Percentiles rank a stretch among this genome's conserved stretches.
These are phyloP conservation scores for Wickerhamiella cacticola DNA, from an alignment of 805 yeast genomes.

Conservation along the genomic window DNA sequence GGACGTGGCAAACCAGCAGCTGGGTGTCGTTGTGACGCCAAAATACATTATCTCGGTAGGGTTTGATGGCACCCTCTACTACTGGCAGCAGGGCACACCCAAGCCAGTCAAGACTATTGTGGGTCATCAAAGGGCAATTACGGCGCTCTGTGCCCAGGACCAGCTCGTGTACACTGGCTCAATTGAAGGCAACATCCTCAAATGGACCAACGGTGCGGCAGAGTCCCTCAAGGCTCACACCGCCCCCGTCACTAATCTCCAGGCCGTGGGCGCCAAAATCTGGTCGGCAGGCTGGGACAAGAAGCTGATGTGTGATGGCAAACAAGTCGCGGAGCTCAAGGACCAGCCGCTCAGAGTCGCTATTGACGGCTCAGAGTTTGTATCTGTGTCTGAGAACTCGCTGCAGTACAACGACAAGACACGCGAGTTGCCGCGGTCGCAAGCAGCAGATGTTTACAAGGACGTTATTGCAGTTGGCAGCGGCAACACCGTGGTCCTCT, in stretches of 20 bases:
- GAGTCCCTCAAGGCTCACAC: slow-evolving; percentile 37
- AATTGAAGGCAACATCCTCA: slow-evolving; percentile 61
- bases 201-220: slow-evolving; percentile 43
- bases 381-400: slow-evolving; percentile 36
- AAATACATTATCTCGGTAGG: slow-evolving; percentile 53
- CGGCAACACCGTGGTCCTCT: slow-evolving; percentile 35
- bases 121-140: slow-evolving; percentile 79
- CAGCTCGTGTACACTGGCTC: slow-evolving; percentile 48
- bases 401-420: slow-evolving; percentile 29
- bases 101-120: slow-evolving; percentile 35
- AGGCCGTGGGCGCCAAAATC: slow-evolving; percentile 26
- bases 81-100: slow-evolving; percentile 34
- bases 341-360: slow-evolving; percentile 43
- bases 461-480: slow-evolving; percentile 41
- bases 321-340: slow-evolving; percentile 26
- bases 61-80: slow-evolving; percentile 57
- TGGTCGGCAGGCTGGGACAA: slow-evolving; percentile 87
- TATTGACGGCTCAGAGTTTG: slow-evolving; percentile 30
- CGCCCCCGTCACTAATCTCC: slow-evolving; percentile 52
- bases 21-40: slow-evolving; percentile 66
- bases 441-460: slow-evolving; percentile 36
- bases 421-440: slow-evolving; percentile 29
- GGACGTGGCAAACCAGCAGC: slow-evolving; percentile 52
- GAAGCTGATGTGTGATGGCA: slow-evolving; percentile 38
- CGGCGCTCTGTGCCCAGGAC: slow-evolving; percentile 36